Evolutionary conservation across 768 basidiomycete genomes (phyloP), one percentile per base, ranked within the genome.

Genomic region (Kondoa malvinella): DNA sequence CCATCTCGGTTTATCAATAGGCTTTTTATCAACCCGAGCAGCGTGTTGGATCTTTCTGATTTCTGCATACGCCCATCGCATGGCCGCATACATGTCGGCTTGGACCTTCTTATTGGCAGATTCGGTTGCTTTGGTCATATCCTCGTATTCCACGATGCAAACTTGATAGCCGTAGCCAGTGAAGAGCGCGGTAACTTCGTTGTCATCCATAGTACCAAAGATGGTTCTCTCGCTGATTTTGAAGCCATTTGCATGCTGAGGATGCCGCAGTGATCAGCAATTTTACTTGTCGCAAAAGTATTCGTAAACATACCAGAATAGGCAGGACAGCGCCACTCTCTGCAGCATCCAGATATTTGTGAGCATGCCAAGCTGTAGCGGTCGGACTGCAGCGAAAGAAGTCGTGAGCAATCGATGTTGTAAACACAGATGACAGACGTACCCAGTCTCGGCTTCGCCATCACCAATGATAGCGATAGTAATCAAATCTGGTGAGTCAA

Each of bases 311-410:
- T 91, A 91, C 70, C 87, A 95, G 80, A 70, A 92, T 88, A 29
- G 90, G 91, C n/a, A 95, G 79, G 25, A 92, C 88, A 0, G 91
- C 89, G 25, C 91, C 90, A 1, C 86, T 87, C 77, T 92, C 90
- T 17, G 83, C 83, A 27, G 91, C 90, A 74, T 95, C 89, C 72
- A 92, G 83, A 75, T 86, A 95, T 80, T 95, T 92, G 83, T 81
- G 86, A 3, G 82, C 86, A 73, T 75, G 74, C 74, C 74, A 75
- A 0, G 73, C 77, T 2, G 76, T 74, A 3, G 78, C 77, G 15
- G 78, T 79, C 4, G 78, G 78, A 76, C 71, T 76, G 74, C 34
- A 2, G 56, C n/a, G n/a, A n/a, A n/a, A 30, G 57, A 21, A n/a
- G 8, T 25, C 25, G 66, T 66, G 21, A 15, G 21, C 31, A 68